Conservation (phyloP, 495 filamentous ascomycete genomes). For the Aspergillus heteromorphus region DNA sequence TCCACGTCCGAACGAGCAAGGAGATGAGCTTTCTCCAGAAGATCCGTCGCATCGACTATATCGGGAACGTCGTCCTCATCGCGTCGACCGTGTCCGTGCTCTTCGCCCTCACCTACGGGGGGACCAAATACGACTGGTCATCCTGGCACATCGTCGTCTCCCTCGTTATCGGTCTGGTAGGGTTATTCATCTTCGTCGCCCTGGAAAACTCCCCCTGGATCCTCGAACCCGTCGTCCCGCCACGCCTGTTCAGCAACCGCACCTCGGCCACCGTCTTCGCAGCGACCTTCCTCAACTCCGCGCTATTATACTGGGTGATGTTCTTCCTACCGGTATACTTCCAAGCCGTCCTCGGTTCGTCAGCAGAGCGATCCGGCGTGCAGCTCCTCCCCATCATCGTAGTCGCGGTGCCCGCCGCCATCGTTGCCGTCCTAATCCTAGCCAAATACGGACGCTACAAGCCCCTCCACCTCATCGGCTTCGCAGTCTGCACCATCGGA, state of each 20-base stretch:
- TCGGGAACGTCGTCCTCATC: conserved; percentile 45
- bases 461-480: conserved; percentile 39
- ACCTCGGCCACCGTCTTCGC: conserved; percentile 14
- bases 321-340: conserved; percentile 48
- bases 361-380: conserved; percentile 31
- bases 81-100: conserved; percentile 38
- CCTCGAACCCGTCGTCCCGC: conserved; percentile 17
- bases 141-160: conserved; percentile 38
- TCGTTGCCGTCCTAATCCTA: not conserved
- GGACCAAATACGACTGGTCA: conserved; percentile 46
- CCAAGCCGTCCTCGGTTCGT: conserved; percentile 28
- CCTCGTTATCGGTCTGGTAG: conserved; percentile 18
- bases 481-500: conserved; percentile 44
- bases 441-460: not conserved
- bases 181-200: conserved; percentile 10
- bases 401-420: not conserved
- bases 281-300: conserved; percentile 17
- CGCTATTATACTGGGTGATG: conserved; percentile 27
- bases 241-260: conserved; percentile 14
- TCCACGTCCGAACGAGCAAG: conserved; percentile 23
- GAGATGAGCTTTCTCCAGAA: conserved; percentile 17
- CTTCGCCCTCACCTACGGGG: conserved; percentile 47
- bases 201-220: conserved; percentile 2
- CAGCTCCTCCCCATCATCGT: conserved; percentile 29
- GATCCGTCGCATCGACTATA: conserved; percentile 42